These are phyloP conservation scores for Lizonia empirigonia DNA, from an alignment of 2,329 filamentous ascomycete genomes.

Conservation along the genomic window DNA sequence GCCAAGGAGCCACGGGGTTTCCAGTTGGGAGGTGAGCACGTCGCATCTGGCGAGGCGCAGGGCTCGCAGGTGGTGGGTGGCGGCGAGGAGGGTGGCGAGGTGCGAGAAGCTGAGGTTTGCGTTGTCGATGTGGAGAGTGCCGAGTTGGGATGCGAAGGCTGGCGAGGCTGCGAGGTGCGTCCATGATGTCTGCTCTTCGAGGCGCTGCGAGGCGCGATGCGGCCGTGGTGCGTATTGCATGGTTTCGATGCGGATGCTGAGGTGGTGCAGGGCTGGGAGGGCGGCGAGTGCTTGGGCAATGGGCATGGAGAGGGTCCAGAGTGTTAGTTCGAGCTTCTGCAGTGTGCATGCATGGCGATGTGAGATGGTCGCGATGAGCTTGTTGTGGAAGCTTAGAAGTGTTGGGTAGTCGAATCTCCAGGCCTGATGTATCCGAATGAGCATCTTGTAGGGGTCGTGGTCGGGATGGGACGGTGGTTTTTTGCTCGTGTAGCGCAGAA, in stretches of 20 bases:
- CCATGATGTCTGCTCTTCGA: constrained; percentile 9
- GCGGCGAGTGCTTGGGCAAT: constrained; percentile 31
- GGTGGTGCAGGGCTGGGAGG: constrained; percentile 26
- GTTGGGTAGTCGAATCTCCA: constrained; percentile 25
- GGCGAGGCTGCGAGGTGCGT: not conserved
- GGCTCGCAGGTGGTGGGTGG: no score
- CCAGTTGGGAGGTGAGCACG: constrained; percentile 8
- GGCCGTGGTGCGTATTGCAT: constrained; percentile 3
- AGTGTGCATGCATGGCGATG: constrained; percentile 33
- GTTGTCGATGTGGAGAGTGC: not conserved
- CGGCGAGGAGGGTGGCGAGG: no score
- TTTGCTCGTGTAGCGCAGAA: constrained; percentile 1
- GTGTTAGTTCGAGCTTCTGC: constrained; percentile 33
- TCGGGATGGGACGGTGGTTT: not conserved
- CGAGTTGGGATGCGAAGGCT: not conserved
- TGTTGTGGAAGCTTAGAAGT: constrained; percentile 38
- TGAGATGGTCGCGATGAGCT: constrained; percentile 33
- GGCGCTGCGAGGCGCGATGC: not conserved
- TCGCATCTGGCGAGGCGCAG: no score
- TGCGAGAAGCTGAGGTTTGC: not conserved
- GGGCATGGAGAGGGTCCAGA: constrained; percentile 36
- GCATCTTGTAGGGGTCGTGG: constrained; percentile 24
- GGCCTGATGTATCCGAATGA: constrained; percentile 30
- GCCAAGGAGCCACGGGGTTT: not conserved
- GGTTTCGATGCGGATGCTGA: constrained; percentile 37